A percentile compares a stretch with the other conserved stretches of the same genome.
Evolutionary conservation across 169 alveolate genomes (phyloP).

Genomic region (Eimeria maxima): DNA sequence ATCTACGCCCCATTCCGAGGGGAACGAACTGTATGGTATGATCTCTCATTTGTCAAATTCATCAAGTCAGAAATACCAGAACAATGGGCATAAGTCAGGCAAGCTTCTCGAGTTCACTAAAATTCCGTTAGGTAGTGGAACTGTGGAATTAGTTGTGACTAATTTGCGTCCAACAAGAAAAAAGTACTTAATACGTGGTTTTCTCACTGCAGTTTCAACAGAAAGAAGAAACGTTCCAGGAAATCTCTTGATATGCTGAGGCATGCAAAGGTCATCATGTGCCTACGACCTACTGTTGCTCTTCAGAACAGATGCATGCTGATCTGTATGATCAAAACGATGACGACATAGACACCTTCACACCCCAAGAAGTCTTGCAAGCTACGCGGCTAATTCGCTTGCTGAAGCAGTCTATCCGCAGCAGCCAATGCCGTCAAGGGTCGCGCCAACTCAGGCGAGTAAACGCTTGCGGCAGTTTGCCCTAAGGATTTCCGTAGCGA

Average conservation of each 20-base stretch:
- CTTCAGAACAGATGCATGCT: neutral
- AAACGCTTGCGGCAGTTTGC: neutral
- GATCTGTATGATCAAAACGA: constrained; percentile 28
- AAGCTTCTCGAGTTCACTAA: neutral
- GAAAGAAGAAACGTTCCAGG: neutral
- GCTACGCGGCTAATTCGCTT: constrained; percentile 60
- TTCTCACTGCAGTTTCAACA: neutral
- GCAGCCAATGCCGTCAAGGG: constrained; percentile 14
- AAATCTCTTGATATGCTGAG: neutral
- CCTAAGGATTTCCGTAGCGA: neutral
- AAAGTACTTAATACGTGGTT: neutral
- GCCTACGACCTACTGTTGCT: neutral
- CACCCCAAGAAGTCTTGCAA: constrained; percentile 68
- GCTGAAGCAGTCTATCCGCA: constrained; percentile 62
- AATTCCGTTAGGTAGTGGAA: neutral
- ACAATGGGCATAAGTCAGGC: neutral
- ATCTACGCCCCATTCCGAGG: neutral
- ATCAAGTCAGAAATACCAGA: neutral
- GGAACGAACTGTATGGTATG: neutral
- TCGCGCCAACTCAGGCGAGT: constrained; percentile 44
- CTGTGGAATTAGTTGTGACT: too few relatives aligned
- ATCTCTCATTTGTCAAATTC: constrained; percentile 10
- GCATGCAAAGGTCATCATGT: neutral
- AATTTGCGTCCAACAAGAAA: neutral
- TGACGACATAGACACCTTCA: constrained; percentile 42